A percentile compares a stretch with the other conserved stretches of the same genome.
Conservation (phyloP, 129 eudicot genomes). For the Escallonia herrerae region DNA sequence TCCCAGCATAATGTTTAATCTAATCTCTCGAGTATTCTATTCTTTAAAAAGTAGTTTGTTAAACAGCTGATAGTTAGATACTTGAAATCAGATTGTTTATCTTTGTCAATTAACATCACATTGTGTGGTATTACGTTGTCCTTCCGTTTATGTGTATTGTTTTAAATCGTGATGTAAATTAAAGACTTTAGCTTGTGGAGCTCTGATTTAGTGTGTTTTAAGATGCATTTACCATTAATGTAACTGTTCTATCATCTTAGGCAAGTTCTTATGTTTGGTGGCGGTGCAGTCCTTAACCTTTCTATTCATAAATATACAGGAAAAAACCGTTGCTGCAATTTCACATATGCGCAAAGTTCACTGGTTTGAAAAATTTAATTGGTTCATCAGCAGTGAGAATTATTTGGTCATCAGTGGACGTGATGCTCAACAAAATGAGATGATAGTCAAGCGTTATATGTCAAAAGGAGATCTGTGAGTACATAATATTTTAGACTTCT, state of each 20-base stretch:
- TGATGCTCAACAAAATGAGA: constrained; percentile 99
- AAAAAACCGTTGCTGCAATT: constrained; percentile 80
- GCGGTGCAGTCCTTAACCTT: background rate
- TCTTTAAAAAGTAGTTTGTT: too few species aligned
- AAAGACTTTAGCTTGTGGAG: too few species aligned
- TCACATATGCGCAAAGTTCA: constrained; percentile 96
- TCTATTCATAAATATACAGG: constrained; percentile 35
- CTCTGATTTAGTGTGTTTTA: background rate
- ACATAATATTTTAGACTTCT: too few species aligned
- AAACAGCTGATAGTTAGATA: too few species aligned
- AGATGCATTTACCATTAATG: too few species aligned
- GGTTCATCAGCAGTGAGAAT: constrained; percentile 98
- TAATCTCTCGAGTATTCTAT: too few species aligned
- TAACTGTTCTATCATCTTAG: background rate
- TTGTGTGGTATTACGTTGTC: too few species aligned
- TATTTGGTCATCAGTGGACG: constrained; percentile 94
- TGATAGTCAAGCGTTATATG: constrained; percentile 98
- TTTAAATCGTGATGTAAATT: too few species aligned
- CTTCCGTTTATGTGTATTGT: too few species aligned
- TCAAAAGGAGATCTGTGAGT: constrained; percentile 96
- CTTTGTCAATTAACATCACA: too few species aligned
- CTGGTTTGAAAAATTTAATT: constrained; percentile 98
- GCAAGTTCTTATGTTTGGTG: background rate
- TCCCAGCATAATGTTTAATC: too few species aligned
- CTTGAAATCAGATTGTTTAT: too few species aligned